Evolutionary conservation across 495 filamentous ascomycete species (phyloP).

Genomic region (Penicillium angulare): DNA sequence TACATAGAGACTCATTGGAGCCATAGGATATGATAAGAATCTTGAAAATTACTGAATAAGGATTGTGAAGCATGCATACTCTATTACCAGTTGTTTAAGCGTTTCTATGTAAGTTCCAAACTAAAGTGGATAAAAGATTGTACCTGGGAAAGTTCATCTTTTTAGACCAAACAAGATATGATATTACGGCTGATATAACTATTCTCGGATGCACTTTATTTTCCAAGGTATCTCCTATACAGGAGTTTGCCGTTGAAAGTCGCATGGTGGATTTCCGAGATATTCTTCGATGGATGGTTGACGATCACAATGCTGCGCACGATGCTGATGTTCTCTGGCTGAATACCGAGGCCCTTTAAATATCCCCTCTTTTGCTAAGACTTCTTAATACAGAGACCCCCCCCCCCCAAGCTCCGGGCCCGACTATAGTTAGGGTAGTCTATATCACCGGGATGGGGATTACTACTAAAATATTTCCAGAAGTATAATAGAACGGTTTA

Average conservation of each 20-base stretch:
- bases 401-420: too few species aligned
- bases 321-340: constrained; percentile 80
- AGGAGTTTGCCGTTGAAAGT: constrained; percentile 18
- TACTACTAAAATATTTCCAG: too few species aligned
- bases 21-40: too few species aligned
- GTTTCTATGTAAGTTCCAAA: not conserved
- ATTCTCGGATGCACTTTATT: constrained; percentile 48
- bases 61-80: too few species aligned
- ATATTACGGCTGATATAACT: constrained; percentile 22
- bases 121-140: not conserved
- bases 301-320: constrained; percentile 61
- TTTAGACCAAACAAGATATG: constrained; percentile 28
- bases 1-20: too few species aligned
- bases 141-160: constrained; percentile 1
- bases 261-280: constrained; percentile 40
- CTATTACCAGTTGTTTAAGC: too few species aligned
- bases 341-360: constrained; percentile 31
- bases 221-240: constrained; percentile 25
- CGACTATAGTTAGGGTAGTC: too few species aligned
- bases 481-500: too few species aligned
- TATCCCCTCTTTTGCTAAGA: constrained; percentile 2
- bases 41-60: too few species aligned
- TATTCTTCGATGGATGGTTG: constrained; percentile 34
- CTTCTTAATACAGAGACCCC: too few species aligned
- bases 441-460: too few species aligned